Evolutionary conservation across 1,284 basidiomycete genomes (phyloP).

Genomic region (Cryptococcus hybrid): DNA sequence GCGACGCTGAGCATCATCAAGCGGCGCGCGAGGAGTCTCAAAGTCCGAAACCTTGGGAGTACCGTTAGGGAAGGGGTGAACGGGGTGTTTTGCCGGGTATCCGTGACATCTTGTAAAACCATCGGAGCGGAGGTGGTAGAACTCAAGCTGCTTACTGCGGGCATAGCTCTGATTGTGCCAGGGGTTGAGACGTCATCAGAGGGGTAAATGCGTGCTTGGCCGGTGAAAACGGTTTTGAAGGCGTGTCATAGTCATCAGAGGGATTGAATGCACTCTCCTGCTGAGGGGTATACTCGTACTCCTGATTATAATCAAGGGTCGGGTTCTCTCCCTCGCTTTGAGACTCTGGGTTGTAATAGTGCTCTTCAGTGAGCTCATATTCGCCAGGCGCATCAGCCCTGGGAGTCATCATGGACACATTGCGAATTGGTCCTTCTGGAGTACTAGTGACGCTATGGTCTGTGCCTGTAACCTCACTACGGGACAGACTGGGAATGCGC

Average conservation of each 20-base stretch:
- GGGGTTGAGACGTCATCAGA: conserved; percentile 14
- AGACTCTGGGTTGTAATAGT: conserved; percentile 2
- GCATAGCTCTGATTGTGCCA: conserved; percentile 12
- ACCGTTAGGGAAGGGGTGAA: conserved; percentile 24
- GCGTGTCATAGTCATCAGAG: conserved; percentile 2
- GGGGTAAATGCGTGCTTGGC: conserved; percentile 1
- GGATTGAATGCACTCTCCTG: not conserved
- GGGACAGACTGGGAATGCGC: conserved; percentile 42
- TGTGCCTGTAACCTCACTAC: conserved; percentile 37
- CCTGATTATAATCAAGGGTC: conserved; percentile 14
- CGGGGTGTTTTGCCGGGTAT: conserved; percentile 23
- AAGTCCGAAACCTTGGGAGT: conserved; percentile 1
- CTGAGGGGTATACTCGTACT: conserved; percentile 9
- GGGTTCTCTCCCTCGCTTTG: conserved; percentile 2
- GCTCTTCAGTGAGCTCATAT: conserved; percentile 17
- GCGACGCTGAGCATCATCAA: conserved; percentile 35
- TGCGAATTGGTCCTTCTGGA: conserved; percentile 33
- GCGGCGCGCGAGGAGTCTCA: conserved; percentile 32
- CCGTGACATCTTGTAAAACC: conserved; percentile 31
- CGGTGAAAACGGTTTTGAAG: conserved; percentile 8
- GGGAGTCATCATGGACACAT: conserved; percentile 16
- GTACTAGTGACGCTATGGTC: conserved; percentile 39
- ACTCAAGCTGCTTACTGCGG: conserved; percentile 1
- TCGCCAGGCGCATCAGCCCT: conserved; percentile 9
- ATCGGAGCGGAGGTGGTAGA: conserved; percentile 2